These are phyloP conservation scores for Ustilago lituana DNA, from an alignment of 1,284 basidiomycete genomes.

Conservation along the genomic window DNA sequence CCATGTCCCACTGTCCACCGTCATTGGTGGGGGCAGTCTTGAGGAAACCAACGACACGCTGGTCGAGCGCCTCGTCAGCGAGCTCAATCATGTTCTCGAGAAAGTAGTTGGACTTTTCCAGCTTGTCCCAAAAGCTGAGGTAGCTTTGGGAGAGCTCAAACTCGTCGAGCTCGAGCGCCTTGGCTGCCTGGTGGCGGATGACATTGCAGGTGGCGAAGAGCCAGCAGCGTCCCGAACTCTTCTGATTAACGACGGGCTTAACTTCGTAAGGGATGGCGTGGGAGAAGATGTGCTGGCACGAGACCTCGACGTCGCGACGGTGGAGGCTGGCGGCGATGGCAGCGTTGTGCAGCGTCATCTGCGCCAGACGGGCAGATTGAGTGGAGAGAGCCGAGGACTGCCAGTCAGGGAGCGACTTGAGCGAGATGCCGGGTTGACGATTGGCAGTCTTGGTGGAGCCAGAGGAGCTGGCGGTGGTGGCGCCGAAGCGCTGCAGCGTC, in stretches of 20 bases:
- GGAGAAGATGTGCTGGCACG: constrained; percentile 85
- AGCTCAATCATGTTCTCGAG: constrained; percentile 87
- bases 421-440: constrained; percentile 26
- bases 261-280: constrained; percentile 78
- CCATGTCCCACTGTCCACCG: constrained; percentile 81
- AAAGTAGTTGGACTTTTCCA: constrained; percentile 94
- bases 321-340: constrained; percentile 77
- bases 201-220: constrained; percentile 73
- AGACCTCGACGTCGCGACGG: constrained; percentile 74
- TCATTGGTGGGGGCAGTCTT: constrained; percentile 83
- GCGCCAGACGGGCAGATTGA: constrained; percentile 79
- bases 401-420: constrained; percentile 41
- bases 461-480: background rate
- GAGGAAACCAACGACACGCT: constrained; percentile 81
- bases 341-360: constrained; percentile 80
- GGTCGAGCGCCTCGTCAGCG: constrained; percentile 81
- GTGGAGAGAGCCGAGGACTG: constrained; percentile 35
- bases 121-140: constrained; percentile 70
- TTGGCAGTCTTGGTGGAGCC: constrained; percentile 4
- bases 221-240: constrained; percentile 69
- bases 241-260: constrained; percentile 84
- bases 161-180: constrained; percentile 82
- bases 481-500: constrained; percentile 13
- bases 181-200: constrained; percentile 83
- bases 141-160: constrained; percentile 87